Evolutionary conservation across 2,329 filamentous ascomycete genomes (phyloP).

Genomic region (Pseudogymnoascus pannorum): DNA sequence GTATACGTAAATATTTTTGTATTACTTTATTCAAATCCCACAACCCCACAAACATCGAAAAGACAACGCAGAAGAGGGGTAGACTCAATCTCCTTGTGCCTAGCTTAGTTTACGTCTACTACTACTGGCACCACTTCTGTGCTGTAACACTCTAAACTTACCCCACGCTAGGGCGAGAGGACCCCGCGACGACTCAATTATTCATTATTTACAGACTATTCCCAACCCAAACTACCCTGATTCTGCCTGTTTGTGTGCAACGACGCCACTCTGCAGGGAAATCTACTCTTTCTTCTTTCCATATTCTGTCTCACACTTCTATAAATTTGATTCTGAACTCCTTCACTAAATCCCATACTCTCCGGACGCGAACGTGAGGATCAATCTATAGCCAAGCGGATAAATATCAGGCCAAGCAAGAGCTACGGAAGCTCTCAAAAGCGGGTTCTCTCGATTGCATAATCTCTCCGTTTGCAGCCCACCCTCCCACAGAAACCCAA

Average conservation of each 20-base stretch:
- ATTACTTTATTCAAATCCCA: background rate
- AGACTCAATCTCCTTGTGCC: constrained; percentile 2
- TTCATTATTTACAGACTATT: background rate
- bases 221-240: background rate
- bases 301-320: background rate
- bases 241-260: constrained; percentile 4
- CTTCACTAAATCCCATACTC: background rate
- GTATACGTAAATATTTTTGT: background rate
- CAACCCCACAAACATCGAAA: background rate
- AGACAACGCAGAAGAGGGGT: constrained; percentile 6
- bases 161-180: constrained; percentile 6
- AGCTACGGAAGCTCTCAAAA: background rate
- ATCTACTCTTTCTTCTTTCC: background rate
- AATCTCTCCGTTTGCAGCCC: constrained; percentile 3
- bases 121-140: background rate
- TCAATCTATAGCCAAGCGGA: background rate
- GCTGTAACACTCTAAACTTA: background rate
- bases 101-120: background rate
- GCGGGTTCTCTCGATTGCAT: constrained; percentile 4
- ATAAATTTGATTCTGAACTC: background rate
- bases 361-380: background rate
- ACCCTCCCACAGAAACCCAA: background rate
- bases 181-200: constrained; percentile 6
- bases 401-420: background rate
- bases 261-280: background rate